These are phyloP conservation scores for Fomitopsis betulina DNA, from an alignment of 1,284 basidiomycete genomes.

Conservation along the genomic window DNA sequence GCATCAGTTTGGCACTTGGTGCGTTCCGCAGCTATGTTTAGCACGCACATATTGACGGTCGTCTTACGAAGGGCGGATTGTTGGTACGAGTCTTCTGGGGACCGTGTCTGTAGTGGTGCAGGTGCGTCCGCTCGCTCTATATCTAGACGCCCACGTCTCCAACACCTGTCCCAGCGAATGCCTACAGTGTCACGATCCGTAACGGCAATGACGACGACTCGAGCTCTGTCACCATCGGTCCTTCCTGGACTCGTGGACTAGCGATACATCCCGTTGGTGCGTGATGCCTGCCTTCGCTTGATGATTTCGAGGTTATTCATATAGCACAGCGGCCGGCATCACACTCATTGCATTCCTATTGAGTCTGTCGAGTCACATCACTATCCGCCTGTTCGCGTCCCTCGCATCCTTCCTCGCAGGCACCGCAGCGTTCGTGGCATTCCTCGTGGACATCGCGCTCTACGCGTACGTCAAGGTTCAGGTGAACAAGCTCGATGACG, in stretches of 20 bases:
- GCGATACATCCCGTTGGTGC: conserved; percentile 70
- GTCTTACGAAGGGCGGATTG: conserved; percentile 45
- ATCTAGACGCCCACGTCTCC: neutral
- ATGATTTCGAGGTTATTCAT: neutral
- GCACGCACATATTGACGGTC: neutral
- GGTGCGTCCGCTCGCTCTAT: conserved; percentile 23
- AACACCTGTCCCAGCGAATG: conserved; percentile 37
- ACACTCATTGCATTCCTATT: conserved; percentile 60
- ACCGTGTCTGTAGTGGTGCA: conserved; percentile 40
- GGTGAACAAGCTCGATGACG: conserved; percentile 42
- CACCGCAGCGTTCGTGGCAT: conserved; percentile 60
- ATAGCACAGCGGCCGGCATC: conserved; percentile 52
- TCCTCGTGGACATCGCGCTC: conserved; percentile 72
- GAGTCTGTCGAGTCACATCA: conserved; percentile 58
- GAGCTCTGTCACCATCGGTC: conserved; percentile 37
- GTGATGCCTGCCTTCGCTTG: conserved; percentile 17
- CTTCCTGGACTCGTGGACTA: conserved; percentile 69
- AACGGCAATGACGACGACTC: conserved; percentile 25
- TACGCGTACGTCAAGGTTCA: conserved; percentile 55
- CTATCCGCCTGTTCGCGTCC: conserved; percentile 54
- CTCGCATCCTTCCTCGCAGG: conserved; percentile 65
- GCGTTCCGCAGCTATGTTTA: conserved; percentile 13
- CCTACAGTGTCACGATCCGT: conserved; percentile 44
- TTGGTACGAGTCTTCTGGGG: conserved; percentile 40
- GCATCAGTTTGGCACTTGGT: conserved; percentile 59